Conservation (phyloP, 176 grass and related monocot genomes). For the Dactylis glomerata region DNA sequence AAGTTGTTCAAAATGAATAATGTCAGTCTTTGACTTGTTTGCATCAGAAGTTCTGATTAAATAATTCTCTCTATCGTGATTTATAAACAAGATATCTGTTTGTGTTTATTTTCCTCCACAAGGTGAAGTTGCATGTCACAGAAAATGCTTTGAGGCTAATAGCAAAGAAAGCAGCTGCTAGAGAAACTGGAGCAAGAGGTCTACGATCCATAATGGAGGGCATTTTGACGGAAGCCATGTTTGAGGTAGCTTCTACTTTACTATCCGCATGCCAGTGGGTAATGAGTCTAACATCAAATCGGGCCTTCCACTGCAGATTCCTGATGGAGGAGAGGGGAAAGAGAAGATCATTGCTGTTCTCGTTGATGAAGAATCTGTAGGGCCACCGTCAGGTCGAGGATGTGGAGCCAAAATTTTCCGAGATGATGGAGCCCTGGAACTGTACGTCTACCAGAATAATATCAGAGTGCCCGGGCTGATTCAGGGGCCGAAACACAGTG, state of each 20-base stretch:
- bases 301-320: conserved; percentile 37
- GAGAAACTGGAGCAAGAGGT: conserved; percentile 45
- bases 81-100: neutral
- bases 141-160: conserved; percentile 47
- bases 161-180: conserved; percentile 46
- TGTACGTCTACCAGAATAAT: conserved; percentile 44
- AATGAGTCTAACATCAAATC: neutral
- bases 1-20: conserved; percentile 75
- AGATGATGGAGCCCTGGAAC: conserved; percentile 49
- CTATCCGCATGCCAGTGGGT: neutral
- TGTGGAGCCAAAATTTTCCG: conserved; percentile 57
- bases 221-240: conserved; percentile 72
- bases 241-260: conserved; percentile 45
- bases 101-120: neutral
- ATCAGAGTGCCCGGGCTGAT: conserved; percentile 22
- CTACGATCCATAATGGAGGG: conserved; percentile 53
- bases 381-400: conserved; percentile 25
- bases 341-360: conserved; percentile 64
- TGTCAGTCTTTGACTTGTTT: conserved; percentile 37
- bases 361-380: conserved; percentile 66
- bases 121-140: conserved; percentile 64
- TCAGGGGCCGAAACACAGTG: neutral
- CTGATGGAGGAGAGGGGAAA: conserved; percentile 41
- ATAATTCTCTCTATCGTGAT: neutral
- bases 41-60: neutral